phyloP scores from a whole-genome alignment of 805 yeast genomes.

The Yarrowia sp. region DNA sequence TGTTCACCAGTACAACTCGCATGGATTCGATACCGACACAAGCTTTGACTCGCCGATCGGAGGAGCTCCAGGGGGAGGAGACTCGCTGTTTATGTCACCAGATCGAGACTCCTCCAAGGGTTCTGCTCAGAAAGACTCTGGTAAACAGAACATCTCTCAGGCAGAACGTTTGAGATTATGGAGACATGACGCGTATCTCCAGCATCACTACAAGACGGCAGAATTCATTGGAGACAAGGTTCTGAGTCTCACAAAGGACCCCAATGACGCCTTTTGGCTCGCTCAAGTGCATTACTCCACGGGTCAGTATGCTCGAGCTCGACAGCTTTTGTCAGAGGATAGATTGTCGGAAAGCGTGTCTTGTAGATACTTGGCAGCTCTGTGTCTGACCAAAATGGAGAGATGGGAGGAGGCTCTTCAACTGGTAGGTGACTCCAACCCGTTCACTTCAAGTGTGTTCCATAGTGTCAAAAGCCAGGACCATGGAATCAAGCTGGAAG shows the following conservation, averaged over 20 bases:
- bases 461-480: conserved; percentile 52
- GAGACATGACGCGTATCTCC: conserved; percentile 93
- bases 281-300: conserved; percentile 85
- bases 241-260: conserved; percentile 77
- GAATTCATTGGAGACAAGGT: conserved; percentile 92
- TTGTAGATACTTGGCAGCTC: conserved; percentile 81
- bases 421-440: conserved; percentile 80
- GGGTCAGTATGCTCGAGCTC: conserved; percentile 80
- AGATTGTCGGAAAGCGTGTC: conserved; percentile 63
- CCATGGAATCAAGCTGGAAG: conserved; percentile 86
- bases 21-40: conserved; percentile 27
- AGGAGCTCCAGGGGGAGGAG: conserved; percentile 16
- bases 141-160: conserved; percentile 57
- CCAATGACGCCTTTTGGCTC: conserved; percentile 95
- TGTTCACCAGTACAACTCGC: conserved; percentile 32
- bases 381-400: conserved; percentile 70
- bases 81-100: conserved; percentile 35
- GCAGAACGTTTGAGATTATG: conserved; percentile 86
- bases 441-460: conserved; percentile 56
- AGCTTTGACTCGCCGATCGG: conserved; percentile 29
- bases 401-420: conserved; percentile 89
- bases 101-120: conserved; percentile 21
- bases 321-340: conserved; percentile 67
- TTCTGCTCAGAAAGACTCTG: conserved; percentile 13
- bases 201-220: conserved; percentile 89